These are phyloP conservation scores for Penicillium oxalicum DNA, from an alignment of 2,329 filamentous ascomycete genomes.

Conservation along the genomic window DNA sequence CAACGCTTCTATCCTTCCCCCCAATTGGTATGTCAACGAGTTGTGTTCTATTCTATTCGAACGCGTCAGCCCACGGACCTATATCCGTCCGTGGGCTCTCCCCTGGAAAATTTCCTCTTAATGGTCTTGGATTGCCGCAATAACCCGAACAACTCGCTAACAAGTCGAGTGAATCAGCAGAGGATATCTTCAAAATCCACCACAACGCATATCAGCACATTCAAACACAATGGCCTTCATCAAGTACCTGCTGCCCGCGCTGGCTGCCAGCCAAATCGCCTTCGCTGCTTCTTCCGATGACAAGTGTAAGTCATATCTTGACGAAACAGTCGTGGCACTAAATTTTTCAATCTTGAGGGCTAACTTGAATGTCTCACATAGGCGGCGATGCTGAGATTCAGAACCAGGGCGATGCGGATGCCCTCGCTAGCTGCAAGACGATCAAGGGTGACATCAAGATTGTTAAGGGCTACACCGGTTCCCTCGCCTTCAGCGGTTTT, in stretches of 20 bases:
- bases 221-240: conserved; percentile 44
- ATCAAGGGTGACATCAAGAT: conserved; percentile 65
- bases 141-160: background rate
- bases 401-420: conserved; percentile 59
- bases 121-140: background rate
- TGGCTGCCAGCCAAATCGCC: conserved; percentile 49
- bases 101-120: background rate
- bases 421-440: conserved; percentile 60
- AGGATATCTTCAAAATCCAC: conserved; percentile 1
- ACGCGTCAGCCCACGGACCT: background rate
- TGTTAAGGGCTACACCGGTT: conserved; percentile 49
- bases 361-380: background rate
- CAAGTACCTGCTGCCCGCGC: conserved; percentile 52
- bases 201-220: conserved; percentile 3
- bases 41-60: background rate
- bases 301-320: conserved; percentile 12
- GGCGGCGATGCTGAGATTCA: conserved; percentile 39
- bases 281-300: conserved; percentile 37
- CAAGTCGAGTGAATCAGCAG: too few relatives aligned
- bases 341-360: background rate
- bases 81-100: background rate
- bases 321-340: too few relatives aligned
- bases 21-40: conserved; percentile 16
- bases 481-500: conserved; percentile 58
- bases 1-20: conserved; percentile 18